These are phyloP conservation scores for Neurospora sp. DNA, from an alignment of 2,329 filamentous ascomycete genomes.

Conservation along the genomic window DNA sequence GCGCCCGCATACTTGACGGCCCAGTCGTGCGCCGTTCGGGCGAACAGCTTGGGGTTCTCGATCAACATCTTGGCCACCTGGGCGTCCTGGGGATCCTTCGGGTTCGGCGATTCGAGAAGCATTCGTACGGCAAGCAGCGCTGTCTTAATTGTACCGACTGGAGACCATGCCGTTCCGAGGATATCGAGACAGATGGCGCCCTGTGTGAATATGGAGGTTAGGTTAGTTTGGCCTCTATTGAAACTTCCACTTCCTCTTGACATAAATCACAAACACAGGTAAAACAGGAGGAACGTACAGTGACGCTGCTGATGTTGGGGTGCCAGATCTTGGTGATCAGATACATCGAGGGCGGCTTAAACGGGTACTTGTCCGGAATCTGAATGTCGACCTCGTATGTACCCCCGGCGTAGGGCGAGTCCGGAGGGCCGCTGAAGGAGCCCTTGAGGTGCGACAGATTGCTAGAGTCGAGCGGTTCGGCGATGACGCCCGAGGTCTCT, in stretches of 20 bases:
- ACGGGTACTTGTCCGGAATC: constrained; percentile 85
- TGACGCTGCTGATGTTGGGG: constrained; percentile 90
- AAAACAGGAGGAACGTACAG: constrained; percentile 39
- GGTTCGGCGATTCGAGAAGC: constrained; percentile 85
- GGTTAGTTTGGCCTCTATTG: constrained; percentile 6
- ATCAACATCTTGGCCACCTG: constrained; percentile 90
- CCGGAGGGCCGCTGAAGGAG: constrained; percentile 75
- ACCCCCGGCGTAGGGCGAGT: constrained; percentile 87
- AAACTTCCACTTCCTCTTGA: background rate
- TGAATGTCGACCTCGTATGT: constrained; percentile 74
- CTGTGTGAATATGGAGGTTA: constrained; percentile 33
- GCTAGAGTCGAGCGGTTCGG: constrained; percentile 52
- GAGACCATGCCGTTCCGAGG: constrained; percentile 82
- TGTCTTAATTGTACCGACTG: constrained; percentile 92
- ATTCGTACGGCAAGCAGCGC: constrained; percentile 88
- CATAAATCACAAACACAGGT: background rate
- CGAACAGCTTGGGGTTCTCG: constrained; percentile 67
- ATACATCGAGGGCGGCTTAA: constrained; percentile 82
- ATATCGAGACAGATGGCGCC: constrained; percentile 97
- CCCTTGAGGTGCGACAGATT: constrained; percentile 78
- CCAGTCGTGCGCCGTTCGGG: constrained; percentile 80
- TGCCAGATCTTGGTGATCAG: constrained; percentile 96
- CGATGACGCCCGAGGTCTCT: constrained; percentile 64
- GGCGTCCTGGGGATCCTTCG: constrained; percentile 92
- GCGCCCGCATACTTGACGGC: constrained; percentile 76